Percentiles rank a stretch among this genome's conserved stretches.
These are phyloP conservation scores for Sclerotiophoma versabilis DNA, from an alignment of 2,329 filamentous ascomycete genomes.

Conservation along the genomic window DNA sequence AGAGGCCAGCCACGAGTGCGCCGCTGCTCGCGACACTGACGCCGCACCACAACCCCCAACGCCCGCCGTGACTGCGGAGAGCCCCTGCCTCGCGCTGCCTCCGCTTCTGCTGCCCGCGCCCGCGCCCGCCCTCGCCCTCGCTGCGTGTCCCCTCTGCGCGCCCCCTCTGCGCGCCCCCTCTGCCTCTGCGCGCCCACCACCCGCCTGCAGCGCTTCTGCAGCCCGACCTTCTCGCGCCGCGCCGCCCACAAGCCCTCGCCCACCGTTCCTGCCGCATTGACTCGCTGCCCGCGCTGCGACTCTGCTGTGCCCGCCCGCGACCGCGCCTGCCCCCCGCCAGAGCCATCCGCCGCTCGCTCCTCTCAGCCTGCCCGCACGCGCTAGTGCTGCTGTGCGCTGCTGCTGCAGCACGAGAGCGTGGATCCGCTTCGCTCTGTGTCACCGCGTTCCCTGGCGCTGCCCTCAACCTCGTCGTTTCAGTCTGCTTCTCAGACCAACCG, in stretches of 20 bases:
- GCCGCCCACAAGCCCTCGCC: slow-evolving; percentile 6
- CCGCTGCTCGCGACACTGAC: slow-evolving; percentile 45
- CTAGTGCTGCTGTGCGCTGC: slow-evolving; percentile 12
- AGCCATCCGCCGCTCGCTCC: background rate
- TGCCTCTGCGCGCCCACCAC: no score
- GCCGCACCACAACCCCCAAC: slow-evolving; percentile 26
- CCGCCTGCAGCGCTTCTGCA: background rate
- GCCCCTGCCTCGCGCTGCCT: background rate
- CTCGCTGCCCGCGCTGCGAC: slow-evolving; percentile 6
- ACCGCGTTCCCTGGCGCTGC: slow-evolving; percentile 20
- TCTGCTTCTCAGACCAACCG: slow-evolving; percentile 36
- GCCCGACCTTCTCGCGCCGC: background rate
- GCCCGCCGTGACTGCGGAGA: background rate
- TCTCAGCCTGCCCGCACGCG: background rate
- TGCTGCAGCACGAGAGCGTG: slow-evolving; percentile 16
- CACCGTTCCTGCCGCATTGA: slow-evolving; percentile 7
- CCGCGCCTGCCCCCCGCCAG: background rate
- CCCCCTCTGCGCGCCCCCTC: background rate
- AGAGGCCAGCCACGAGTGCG: slow-evolving; percentile 34
- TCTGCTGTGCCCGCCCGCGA: background rate
- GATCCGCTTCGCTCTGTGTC: slow-evolving; percentile 9
- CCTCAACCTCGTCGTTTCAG: slow-evolving; percentile 43
- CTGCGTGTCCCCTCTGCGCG: slow-evolving; percentile 5
- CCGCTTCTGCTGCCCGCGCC: slow-evolving; percentile 1
- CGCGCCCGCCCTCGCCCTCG: slow-evolving; percentile 2